These are phyloP conservation scores for Phaeolepiota aurea DNA, from an alignment of 768 basidiomycete species.

Conservation along the genomic window DNA sequence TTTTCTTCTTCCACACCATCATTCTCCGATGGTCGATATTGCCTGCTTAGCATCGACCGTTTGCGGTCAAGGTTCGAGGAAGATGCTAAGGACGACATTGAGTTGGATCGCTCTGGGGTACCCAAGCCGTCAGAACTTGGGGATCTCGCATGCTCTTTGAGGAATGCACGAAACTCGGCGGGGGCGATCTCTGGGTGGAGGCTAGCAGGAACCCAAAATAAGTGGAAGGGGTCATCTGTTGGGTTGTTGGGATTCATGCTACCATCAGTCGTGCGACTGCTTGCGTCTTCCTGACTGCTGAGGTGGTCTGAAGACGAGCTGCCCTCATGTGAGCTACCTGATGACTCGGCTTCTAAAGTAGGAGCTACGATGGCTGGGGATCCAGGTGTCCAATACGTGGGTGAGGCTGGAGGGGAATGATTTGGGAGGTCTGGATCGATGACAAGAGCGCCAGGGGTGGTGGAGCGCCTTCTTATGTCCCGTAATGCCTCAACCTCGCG, in stretches of 20 bases:
- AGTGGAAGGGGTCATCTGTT: conserved; percentile 75
- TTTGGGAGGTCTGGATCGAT: conserved; percentile 91
- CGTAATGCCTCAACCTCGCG: conserved; percentile 81
- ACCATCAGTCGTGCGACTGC: conserved; percentile 14
- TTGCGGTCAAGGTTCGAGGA: conserved; percentile 63
- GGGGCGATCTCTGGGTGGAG: conserved; percentile 98
- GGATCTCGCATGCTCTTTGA: conserved; percentile 82
- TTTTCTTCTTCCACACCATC: conserved; percentile 68
- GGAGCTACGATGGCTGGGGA: conserved; percentile 18
- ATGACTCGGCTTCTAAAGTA: conserved; percentile 34
- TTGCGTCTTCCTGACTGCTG: conserved; percentile 14
- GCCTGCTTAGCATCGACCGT: conserved; percentile 90
- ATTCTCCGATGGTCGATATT: conserved; percentile 76
- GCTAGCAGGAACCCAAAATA: conserved; percentile 98
- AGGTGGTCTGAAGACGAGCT: conserved; percentile 12
- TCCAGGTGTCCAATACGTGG: conserved; percentile 45
- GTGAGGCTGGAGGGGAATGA: conserved; percentile 51
- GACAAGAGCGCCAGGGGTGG: conserved; percentile 72
- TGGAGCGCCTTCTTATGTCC: conserved; percentile 79
- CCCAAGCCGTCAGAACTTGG: conserved; percentile 41
- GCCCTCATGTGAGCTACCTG: conserved; percentile 22
- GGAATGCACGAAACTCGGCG: conserved; percentile 88
- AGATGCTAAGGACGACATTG: conserved; percentile 31
- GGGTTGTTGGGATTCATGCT: conserved; percentile 23
- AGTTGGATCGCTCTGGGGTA: conserved; percentile 31